These are phyloP conservation scores for Vigna trinervia DNA, from an alignment of 306 rosid genomes.

Conservation along the genomic window DNA sequence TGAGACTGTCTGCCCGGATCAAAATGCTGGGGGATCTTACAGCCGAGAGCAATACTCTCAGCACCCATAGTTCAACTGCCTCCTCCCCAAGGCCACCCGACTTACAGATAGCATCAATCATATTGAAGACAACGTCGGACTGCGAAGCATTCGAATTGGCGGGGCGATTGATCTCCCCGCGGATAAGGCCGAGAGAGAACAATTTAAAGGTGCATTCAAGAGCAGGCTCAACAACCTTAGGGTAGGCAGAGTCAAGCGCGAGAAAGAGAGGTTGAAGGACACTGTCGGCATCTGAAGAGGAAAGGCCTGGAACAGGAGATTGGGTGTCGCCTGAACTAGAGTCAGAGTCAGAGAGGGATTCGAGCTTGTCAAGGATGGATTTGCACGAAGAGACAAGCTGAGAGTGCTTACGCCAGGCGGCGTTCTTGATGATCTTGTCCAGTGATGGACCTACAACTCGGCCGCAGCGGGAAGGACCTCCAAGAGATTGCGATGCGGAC, in stretches of 20 bases:
- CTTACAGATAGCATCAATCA: constrained; percentile 80
- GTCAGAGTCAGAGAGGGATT: constrained; percentile 71
- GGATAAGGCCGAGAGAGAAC: constrained; percentile 82
- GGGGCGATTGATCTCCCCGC: constrained; percentile 79
- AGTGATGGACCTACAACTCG: constrained; percentile 88
- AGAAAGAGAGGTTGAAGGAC: constrained; percentile 80
- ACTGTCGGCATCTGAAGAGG: constrained; percentile 68
- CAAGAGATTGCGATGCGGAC: constrained; percentile 93
- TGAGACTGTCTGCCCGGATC: constrained; percentile 84
- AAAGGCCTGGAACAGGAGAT: constrained; percentile 71
- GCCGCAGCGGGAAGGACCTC: constrained; percentile 90
- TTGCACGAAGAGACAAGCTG: constrained; percentile 91
- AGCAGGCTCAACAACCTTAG: constrained; percentile 96
- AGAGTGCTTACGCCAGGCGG: constrained; percentile 99
- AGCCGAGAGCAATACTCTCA: constrained; percentile 80
- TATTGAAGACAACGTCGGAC: constrained; percentile 51
- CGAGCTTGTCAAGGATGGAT: constrained; percentile 90
- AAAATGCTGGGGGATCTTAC: constrained; percentile 77
- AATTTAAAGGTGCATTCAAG: constrained; percentile 89
- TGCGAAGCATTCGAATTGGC: constrained; percentile 40
- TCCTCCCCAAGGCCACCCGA: constrained; percentile 88
- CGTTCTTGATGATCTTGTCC: constrained; percentile 94
- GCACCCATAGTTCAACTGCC: constrained; percentile 78
- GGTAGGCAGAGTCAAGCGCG: constrained; percentile 78
- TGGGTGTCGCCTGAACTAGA: constrained; percentile 47